phyloP scores from a whole-genome alignment of 1,284 basidiomycete species.

The Taiwanofungus camphoratus region DNA sequence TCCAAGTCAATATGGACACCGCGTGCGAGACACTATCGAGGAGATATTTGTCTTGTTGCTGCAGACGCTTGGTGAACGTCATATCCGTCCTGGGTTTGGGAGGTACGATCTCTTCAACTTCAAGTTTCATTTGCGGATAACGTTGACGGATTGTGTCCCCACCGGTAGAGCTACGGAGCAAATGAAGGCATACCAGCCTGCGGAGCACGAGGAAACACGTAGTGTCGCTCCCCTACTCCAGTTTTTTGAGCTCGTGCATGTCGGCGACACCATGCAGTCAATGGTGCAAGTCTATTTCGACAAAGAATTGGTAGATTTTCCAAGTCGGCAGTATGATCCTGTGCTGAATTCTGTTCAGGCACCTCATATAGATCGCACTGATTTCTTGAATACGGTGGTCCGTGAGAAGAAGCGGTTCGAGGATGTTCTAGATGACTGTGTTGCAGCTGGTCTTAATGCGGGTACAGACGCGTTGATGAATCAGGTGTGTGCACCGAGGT shows the following conservation, averaged over 20 bases:
- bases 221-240: conserved; percentile 89
- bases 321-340: neutral
- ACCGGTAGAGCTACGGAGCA: conserved; percentile 67
- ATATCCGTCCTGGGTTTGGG: conserved; percentile 82
- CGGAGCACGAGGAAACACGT: conserved; percentile 72
- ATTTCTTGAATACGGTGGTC: conserved; percentile 91
- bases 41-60: conserved; percentile 87
- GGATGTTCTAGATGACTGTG: conserved; percentile 85
- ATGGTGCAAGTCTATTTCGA: conserved; percentile 99
- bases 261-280: conserved; percentile 95
- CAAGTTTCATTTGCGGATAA: neutral
- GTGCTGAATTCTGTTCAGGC: conserved; percentile 41
- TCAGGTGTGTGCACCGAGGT: conserved; percentile 48
- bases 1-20: conserved; percentile 75
- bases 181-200: conserved; percentile 84
- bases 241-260: conserved; percentile 96
- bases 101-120: conserved; percentile 41
- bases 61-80: conserved; percentile 71
- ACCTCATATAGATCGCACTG: conserved; percentile 82
- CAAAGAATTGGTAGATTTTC: conserved; percentile 71
- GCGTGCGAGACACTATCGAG: conserved; percentile 86
- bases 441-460: conserved; percentile 89
- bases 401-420: conserved; percentile 97
- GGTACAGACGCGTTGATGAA: conserved; percentile 96
- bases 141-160: neutral